A percentile compares a stretch with the other conserved stretches of the same genome.
phyloP scores from a whole-genome alignment of 306 rosid genomes.

The Lupinus albus region DNA sequence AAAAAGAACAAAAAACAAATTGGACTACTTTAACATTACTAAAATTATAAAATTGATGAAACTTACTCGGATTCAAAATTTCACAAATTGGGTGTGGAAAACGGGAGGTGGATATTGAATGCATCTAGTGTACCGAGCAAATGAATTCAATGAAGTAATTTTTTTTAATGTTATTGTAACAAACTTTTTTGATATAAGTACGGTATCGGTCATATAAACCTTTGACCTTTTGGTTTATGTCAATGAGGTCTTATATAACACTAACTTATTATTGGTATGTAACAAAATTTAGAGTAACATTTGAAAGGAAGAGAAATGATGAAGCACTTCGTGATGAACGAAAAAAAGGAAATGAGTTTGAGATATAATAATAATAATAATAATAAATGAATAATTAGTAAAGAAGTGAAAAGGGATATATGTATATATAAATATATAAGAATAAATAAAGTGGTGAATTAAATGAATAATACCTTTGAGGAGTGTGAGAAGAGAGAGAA shows the following conservation, averaged over 20 bases:
- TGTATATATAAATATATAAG: too few species aligned
- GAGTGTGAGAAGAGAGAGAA: background rate
- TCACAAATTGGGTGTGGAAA: slow-evolving; percentile 5
- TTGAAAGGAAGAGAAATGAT: background rate
- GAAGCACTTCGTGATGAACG: background rate
- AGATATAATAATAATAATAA: background rate
- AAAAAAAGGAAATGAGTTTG: background rate
- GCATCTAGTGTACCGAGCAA: slow-evolving; percentile 35
- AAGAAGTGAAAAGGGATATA: background rate
- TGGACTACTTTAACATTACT: background rate
- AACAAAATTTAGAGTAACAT: background rate
- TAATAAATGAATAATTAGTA: too few species aligned
- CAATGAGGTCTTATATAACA: too few species aligned
- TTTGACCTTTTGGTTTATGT: too few species aligned
- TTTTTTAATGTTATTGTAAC: background rate
- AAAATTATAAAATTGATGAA: background rate
- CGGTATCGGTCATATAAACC: too few species aligned
- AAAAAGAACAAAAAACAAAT: background rate
- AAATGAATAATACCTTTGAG: background rate
- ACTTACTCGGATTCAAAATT: background rate
- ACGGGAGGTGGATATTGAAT: slow-evolving; percentile 28
- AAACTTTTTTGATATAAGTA: too few species aligned
- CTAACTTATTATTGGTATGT: too few species aligned
- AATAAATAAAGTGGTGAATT: background rate
- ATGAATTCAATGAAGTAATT: background rate